Evolutionary conservation across 2,329 filamentous ascomycete genomes (phyloP).

Genomic region (Apiospora rasikravindrae): DNA sequence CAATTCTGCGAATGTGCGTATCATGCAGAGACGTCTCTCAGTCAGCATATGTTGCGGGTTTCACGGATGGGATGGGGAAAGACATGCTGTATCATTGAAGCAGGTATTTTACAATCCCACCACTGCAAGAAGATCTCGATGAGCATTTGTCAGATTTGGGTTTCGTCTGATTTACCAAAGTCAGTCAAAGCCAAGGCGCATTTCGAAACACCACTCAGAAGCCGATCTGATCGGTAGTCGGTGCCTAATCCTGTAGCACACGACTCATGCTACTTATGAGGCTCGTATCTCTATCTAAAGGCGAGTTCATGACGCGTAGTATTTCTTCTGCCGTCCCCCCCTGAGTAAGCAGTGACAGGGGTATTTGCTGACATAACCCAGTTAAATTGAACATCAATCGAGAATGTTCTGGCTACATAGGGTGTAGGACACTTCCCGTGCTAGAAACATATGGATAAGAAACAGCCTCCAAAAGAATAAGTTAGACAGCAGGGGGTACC

Average conservation of each 20-base stretch:
- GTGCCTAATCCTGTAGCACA: neutral
- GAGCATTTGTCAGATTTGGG: neutral
- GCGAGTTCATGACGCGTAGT: neutral
- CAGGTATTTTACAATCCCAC: neutral
- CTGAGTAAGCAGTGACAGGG: no score
- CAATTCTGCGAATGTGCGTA: neutral
- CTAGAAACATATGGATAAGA: no score
- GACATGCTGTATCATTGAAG: neutral
- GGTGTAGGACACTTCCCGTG: no score
- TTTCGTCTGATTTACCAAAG: neutral
- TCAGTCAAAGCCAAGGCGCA: neutral
- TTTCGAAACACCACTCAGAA: neutral
- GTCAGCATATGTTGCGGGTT: neutral
- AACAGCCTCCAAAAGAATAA: no score
- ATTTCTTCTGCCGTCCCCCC: no score
- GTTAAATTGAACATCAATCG: no score
- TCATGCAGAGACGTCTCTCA: neutral
- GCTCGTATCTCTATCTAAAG: neutral
- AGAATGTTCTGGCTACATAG: no score
- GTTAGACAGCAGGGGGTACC: no score
- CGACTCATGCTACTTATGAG: neutral
- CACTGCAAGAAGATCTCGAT: neutral
- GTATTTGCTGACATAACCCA: no score
- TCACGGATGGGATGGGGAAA: neutral
- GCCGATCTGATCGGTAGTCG: neutral